Base-by-base conservation (phyloP, 345 rosid species). In the Streptanthus diversifolius region DNA sequence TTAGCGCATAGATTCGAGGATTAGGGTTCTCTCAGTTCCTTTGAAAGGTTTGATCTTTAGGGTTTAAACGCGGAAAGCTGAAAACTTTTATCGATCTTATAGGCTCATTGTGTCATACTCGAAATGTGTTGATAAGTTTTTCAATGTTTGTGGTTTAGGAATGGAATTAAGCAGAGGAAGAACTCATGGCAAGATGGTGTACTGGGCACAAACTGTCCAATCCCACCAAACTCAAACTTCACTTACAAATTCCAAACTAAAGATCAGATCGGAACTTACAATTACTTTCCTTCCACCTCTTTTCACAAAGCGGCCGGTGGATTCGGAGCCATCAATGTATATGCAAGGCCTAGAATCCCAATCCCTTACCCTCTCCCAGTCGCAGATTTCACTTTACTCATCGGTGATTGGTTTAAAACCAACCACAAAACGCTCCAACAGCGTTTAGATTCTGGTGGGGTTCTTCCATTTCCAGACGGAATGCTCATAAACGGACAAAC, bases 131-230 rank as follows among this genome's bases (percentile, higher is more conserved):
- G 21, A 36, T 35, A 8, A 35, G 7, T 40, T 2, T 19, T 9
- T 5, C 5, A 19, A 8, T 54, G 27, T 55, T 43, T 37, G 29
- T 47, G 57, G 45, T n/a, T 45, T 36, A 89, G 98, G 96, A 92
- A 92, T 71, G 98, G 98, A 36, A 77, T 90, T 9, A 90, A 92
- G 51, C 95, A 90, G 64, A 85, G 98, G 86, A 92, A 84, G 79
- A 90, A 87, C 76, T 92, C 98, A 27, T 92, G 88, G 87, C 91
- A 90, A 74, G 98, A 92, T 59, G 98, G 96, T 12, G 95, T 90
- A 0, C 27, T 82, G 45, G 98, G 96, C 25, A 92, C 98, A 62
- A 92, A 86, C 66, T 92, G 98, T 72, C 95, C 98, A 37, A 85
- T 92, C 70, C 90, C 79, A 47, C 91, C 95, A 22, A 88, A 90